Conservation (phyloP, 495 filamentous ascomycete species). For the Xylaria castorea region DNA sequence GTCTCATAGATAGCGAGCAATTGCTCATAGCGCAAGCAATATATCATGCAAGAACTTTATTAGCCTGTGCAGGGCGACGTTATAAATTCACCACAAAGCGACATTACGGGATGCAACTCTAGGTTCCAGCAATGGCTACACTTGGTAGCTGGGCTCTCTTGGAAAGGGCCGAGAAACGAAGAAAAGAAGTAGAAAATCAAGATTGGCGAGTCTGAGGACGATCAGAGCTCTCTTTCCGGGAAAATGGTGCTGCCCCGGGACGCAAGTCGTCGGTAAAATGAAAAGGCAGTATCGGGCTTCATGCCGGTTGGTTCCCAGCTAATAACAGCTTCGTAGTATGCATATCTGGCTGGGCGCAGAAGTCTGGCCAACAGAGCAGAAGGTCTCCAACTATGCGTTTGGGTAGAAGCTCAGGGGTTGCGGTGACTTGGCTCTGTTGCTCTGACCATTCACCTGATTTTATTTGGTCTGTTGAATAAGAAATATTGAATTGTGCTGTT, state of each 20-base stretch:
- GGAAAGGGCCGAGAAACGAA: conserved; percentile 14
- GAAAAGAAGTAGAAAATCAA: background rate
- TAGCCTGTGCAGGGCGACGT: conserved; percentile 21
- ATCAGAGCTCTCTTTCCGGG: conserved; percentile 21
- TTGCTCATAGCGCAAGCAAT: conserved; percentile 13
- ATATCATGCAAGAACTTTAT: conserved; percentile 19
- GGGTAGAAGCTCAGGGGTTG: background rate
- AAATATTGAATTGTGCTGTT: conserved; percentile 16
- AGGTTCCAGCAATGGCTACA: conserved; percentile 14
- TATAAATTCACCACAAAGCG: conserved; percentile 8
- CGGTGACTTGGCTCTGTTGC: background rate
- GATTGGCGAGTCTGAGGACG: conserved; percentile 19
- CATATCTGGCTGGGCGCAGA: conserved; percentile 5
- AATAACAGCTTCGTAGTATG: conserved; percentile 2
- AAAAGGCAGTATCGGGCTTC: conserved; percentile 16
- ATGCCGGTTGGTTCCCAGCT: background rate
- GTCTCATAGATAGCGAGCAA: background rate
- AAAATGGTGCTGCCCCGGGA: background rate
- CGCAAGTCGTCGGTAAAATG: conserved; percentile 17
- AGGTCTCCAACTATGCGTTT: conserved; percentile 2
- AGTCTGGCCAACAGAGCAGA: conserved; percentile 4
- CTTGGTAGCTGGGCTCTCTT: conserved; percentile 6
- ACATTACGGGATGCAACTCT: conserved; percentile 17
- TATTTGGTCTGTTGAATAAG: conserved; percentile 11
- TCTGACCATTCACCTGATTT: conserved; percentile 7